Base-by-base conservation (phyloP, 78 protist species). In the Goniomonas avonlea region DNA sequence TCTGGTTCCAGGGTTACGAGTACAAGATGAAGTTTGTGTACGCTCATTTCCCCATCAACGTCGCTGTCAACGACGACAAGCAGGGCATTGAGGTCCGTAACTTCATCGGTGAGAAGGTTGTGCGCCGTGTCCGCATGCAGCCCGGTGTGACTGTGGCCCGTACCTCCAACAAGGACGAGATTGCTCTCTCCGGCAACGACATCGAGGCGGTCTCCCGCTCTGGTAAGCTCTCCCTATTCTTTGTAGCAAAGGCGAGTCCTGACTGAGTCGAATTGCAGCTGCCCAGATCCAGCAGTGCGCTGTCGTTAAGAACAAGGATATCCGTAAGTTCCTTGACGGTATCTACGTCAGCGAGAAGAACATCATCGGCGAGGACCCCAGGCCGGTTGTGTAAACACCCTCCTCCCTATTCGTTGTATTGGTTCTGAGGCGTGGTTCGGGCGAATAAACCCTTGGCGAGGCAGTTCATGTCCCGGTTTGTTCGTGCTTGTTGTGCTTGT, bases 281-380 rank as follows among this genome's bases (percentile, higher is more conserved):
- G 50, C 50, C 50, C 50, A 43, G 50, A 43, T 43, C 50, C 11
- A 11, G 50, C 50, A 43, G 50, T 15, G n/a, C 50, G 50, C n/a
- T 11, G n/a, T 8, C 21, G 96, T 89, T 80, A 82, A 68, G 81
- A 34, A 74, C 79, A 95, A 95, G 90, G 99, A 98, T 93, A 96
- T 95, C 89, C 90, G 99, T 34, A 98, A 96, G 94, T 98, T 96
- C 97, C 82, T 98, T 13, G 99, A 98, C 92, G 99, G 99, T 85
- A 85, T 96, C 88, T 98, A 96, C 87, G 96, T 94, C 32, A 69
- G 85, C 29, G 88, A 79, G 50, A 85, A 79, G 77, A 82, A 84
- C 82, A 81, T 61, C 84, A 45, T 93, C 32, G 88, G 69, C 55
- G 34, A 63, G 27, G 35, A 25, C n/a, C n/a, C n/a, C n/a, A n/a